Evolutionary conservation across 495 filamentous ascomycete genomes (phyloP).

Genomic region (Stereocaulon alpinum): DNA sequence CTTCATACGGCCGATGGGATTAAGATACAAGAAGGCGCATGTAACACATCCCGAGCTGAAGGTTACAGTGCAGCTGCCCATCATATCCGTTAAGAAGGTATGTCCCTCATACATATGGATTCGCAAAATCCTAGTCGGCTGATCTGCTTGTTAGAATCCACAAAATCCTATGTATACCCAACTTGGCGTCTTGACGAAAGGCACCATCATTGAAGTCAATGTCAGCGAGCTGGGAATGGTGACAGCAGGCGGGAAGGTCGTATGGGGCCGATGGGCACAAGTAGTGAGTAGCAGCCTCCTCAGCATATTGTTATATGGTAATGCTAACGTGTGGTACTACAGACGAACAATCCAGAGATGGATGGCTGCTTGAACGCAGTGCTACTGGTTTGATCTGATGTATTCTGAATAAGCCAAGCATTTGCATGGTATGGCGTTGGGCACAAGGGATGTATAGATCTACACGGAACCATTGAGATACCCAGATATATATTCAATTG

Average conservation of each 20-base stretch:
- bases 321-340: slow-evolving; percentile 31
- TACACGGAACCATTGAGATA: background rate
- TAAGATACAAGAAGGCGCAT: slow-evolving; percentile 73
- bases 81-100: slow-evolving; percentile 85
- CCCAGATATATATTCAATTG: background rate
- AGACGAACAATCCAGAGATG: slow-evolving; percentile 67
- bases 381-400: slow-evolving; percentile 18
- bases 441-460: background rate
- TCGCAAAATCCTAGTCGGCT: background rate
- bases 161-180: slow-evolving; percentile 56
- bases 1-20: slow-evolving; percentile 52
- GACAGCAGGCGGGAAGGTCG: slow-evolving; percentile 85
- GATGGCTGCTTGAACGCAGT: slow-evolving; percentile 68
- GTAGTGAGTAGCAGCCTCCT: slow-evolving; percentile 18
- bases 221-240: slow-evolving; percentile 88
- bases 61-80: slow-evolving; percentile 87
- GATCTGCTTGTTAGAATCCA: background rate
- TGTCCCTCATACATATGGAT: background rate
- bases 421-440: background rate
- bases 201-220: slow-evolving; percentile 93
- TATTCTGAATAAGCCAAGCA: background rate
- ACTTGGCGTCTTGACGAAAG: slow-evolving; percentile 85
- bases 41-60: slow-evolving; percentile 75
- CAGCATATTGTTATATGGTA: background rate
- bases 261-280: slow-evolving; percentile 85